Evolutionary conservation across 2,329 filamentous ascomycete genomes (phyloP), one percentile per base, ranked within the genome.

Genomic region (Chaetomiaceae sp.): DNA sequence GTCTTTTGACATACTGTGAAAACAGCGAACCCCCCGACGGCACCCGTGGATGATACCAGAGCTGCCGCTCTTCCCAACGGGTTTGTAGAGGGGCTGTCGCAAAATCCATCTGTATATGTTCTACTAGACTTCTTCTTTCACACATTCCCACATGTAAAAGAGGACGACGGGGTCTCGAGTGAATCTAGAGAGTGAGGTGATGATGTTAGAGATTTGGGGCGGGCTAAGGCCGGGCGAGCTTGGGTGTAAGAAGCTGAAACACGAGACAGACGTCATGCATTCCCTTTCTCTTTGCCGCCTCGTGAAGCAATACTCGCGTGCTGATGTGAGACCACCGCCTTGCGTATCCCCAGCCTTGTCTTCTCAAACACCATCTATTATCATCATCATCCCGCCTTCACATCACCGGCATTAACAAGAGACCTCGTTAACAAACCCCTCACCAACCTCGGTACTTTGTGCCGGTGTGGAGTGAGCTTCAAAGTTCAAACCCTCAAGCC

Each of bases 51-150:
- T 20, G 30, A 33, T 33, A 9, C 20, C 47, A 42, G 9, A 40
- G 38, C 30, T 12, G 30, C 30, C 6, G 16, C n/a, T 33, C 19
- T 43, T 43, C 17, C 40, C n/a, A n/a, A 38, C 5, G 5, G 35
- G 35, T 8, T 37, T 20, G 16, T 17, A 20, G 16, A 17, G 33
- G 33, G 33, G 31, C 6, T 9, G 16, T 17, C 17, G 17, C 34
- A 35, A 39, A 44, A 34, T 19, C 30, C 47, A 51, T 46, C 38
- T 51, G 49, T 51, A 47, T 47, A 47, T 51, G 44, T 51, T 37
- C 35, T 40, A 51, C 30, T 45, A 45, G 48, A 50, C 33, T 33
- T 44, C 21, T 17, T 27, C 33, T 27, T 38, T 7, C 17, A 12
- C 37, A 30, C 34, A 8, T 5, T 19, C 8, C n/a, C 34, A 37